A percentile compares a stretch with the other conserved stretches of the same genome.
Evolutionary conservation across 1,284 basidiomycete species (phyloP).

Genomic region (Baeospora myosura): DNA sequence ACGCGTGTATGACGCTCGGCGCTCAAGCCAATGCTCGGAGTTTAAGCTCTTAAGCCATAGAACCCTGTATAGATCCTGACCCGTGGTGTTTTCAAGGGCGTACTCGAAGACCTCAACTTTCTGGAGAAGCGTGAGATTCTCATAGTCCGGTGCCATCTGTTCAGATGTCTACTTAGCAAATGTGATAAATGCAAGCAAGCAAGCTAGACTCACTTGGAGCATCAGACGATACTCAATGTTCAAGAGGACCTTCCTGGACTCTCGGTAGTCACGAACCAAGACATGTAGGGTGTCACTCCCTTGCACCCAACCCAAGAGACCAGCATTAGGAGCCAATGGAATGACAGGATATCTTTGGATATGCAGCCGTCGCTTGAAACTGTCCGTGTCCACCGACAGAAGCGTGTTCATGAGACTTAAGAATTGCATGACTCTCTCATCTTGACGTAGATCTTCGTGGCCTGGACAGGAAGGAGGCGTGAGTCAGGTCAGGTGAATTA

Average conservation of each 20-base stretch:
- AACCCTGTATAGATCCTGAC: conserved; percentile 97
- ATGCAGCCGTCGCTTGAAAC: conserved; percentile 93
- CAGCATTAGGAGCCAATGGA: conserved; percentile 93
- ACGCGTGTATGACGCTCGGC: conserved; percentile 93
- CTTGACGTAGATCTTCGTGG: conserved; percentile 98
- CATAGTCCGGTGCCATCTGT: conserved; percentile 99
- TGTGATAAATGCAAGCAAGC: background rate
- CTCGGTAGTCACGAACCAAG: conserved; percentile 91
- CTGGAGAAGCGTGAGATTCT: conserved; percentile 88
- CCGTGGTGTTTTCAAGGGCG: conserved; percentile 96
- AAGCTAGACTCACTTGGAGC: conserved; percentile 65
- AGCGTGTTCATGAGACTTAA: conserved; percentile 97
- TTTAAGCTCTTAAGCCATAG: conserved; percentile 94
- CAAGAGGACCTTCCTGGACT: conserved; percentile 90
- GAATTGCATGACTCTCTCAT: conserved; percentile 98
- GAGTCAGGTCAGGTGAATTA: conserved; percentile 1
- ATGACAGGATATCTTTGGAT: conserved; percentile 94
- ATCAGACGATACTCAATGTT: conserved; percentile 99
- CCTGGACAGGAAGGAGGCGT: conserved; percentile 34
- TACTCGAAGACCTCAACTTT: conserved; percentile 99
- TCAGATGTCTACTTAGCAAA: background rate
- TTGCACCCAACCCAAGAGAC: conserved; percentile 92
- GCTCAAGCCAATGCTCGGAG: conserved; percentile 97
- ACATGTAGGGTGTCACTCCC: conserved; percentile 98
- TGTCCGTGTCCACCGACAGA: conserved; percentile 87